Evolutionary conservation across 1,284 basidiomycete species (phyloP), one percentile per base, ranked within the genome.

Genomic region (Cutaneotrichosporon mucoides): DNA sequence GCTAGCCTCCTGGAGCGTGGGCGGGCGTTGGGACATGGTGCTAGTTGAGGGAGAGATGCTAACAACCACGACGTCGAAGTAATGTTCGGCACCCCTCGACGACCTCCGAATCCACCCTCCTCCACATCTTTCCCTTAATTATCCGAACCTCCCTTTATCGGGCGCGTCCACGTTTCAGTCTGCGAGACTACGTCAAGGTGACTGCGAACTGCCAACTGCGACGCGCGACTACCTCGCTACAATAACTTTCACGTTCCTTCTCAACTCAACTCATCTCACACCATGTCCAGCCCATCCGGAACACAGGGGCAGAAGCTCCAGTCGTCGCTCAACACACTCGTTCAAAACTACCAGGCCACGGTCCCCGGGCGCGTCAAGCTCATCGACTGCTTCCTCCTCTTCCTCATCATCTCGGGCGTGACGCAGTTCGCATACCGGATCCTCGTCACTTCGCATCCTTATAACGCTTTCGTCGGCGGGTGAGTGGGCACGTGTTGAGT

Each of bases 401-500:
- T 97, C 82, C 84, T 97, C 71, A 87, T 98, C 81, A 81, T 96
- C 47, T 89, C 90, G 2, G 96, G 95, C 67, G 83, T 96, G 63
- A 77, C 87, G 44, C 93, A 97, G 76, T 97, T 99, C 78, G 79
- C 85, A 13, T 98, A 99, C 81, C 92, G 95, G 78, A 78, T 96
- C 38, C 82, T 92, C 65, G 82, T 99, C 65, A 92, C 93, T 58
- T 89, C 88, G 80, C 99, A 88, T 78, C 95, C 95, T 12, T 98
- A 96, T 83, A 97, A 98, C 71, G 92, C 94, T 40, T 99, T 98
- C 80, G 79, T 97, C 61, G 88, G 92, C 68, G 92, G 93, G 93
- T 98, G 79, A 68, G 89, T 79, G 24, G 24, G 24, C 24, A 24
- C 24, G 24, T 24, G 24, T 24, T 24, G 24, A 24, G 24, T 24